Evolutionary conservation across 768 basidiomycete species (phyloP).

Genomic region (Mycena vitilis): DNA sequence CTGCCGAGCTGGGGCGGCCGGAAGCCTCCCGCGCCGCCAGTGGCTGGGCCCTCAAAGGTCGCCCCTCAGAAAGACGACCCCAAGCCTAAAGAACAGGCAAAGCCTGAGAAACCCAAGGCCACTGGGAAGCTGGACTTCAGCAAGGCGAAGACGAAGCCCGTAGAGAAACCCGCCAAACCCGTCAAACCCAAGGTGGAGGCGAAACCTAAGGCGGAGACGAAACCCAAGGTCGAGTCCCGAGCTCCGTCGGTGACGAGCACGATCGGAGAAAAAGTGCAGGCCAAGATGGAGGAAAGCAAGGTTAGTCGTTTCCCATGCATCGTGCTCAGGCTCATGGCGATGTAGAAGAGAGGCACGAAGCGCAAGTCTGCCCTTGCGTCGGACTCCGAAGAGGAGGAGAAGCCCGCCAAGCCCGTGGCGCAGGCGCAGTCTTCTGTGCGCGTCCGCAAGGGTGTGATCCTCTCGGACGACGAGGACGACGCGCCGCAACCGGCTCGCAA

Average conservation of each 20-base stretch:
- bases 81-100: conserved; percentile 40
- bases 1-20: conserved; percentile 30
- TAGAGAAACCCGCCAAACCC: conserved; percentile 39
- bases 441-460: conserved; percentile 59
- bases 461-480: conserved; percentile 73
- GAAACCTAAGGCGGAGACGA: conserved; percentile 25
- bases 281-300: conserved; percentile 35
- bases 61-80: conserved; percentile 32
- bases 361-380: conserved; percentile 58
- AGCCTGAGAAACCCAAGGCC: conserved; percentile 46
- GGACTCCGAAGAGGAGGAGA: conserved; percentile 46
- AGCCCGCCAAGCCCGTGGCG: conserved; percentile 16
- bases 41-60: conserved; percentile 57
- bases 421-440: conserved; percentile 40
- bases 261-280: conserved; percentile 34
- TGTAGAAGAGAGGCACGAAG: conserved; percentile 44
- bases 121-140: conserved; percentile 73
- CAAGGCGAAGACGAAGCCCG: conserved; percentile 63
- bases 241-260: conserved; percentile 20
- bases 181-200: conserved; percentile 6
- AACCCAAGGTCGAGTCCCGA: conserved; percentile 35
- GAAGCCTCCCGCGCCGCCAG: conserved; percentile 46
- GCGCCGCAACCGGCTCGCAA: conserved; percentile 48
- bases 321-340: not conserved
- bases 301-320: conserved; percentile 11